phyloP scores from a whole-genome alignment of 371 early-diverging fungal genomes.

The Syncephalastrum monosporum region DNA sequence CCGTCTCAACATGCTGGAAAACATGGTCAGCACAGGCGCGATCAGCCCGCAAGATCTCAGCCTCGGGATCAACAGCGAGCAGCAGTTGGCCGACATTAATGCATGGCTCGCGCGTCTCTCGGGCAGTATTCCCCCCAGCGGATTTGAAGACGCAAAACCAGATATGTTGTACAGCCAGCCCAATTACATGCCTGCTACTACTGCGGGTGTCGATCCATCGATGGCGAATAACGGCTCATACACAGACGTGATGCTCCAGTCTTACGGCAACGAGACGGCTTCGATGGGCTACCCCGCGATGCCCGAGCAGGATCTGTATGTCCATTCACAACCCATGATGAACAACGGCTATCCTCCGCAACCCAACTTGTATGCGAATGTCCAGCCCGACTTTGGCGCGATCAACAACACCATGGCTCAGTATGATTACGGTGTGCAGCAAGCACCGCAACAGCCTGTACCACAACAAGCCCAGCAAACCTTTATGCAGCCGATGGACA shows the following conservation, averaged over 20 bases:
- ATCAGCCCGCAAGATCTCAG: slow-evolving; percentile 23
- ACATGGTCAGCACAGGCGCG: slow-evolving; percentile 14
- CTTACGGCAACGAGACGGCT: slow-evolving; percentile 5
- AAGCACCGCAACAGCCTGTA: neutral
- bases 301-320: slow-evolving; percentile 22
- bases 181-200: neutral
- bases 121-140: slow-evolving; percentile 14
- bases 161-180: neutral
- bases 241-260: slow-evolving; percentile 17
- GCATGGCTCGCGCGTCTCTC: slow-evolving; percentile 33
- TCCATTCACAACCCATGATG: slow-evolving; percentile 18
- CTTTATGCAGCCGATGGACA: slow-evolving; percentile 3
- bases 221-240: neutral
- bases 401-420: slow-evolving; percentile 1
- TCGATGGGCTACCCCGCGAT: slow-evolving; percentile 4
- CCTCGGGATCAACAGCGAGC: slow-evolving; percentile 30
- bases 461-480: slow-evolving; percentile 4
- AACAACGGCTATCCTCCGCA: neutral
- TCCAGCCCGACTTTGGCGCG: slow-evolving; percentile 6
- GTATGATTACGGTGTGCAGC: neutral
- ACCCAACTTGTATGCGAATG: neutral
- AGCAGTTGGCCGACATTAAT: slow-evolving; percentile 39
- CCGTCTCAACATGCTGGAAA: slow-evolving; percentile 27
- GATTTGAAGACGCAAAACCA: too few species aligned
- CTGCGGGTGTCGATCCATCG: neutral